Evolutionary conservation across 2,329 filamentous ascomycete genomes (phyloP), one percentile per base, ranked within the genome.

Genomic region (Chaetomiaceae sp.): DNA sequence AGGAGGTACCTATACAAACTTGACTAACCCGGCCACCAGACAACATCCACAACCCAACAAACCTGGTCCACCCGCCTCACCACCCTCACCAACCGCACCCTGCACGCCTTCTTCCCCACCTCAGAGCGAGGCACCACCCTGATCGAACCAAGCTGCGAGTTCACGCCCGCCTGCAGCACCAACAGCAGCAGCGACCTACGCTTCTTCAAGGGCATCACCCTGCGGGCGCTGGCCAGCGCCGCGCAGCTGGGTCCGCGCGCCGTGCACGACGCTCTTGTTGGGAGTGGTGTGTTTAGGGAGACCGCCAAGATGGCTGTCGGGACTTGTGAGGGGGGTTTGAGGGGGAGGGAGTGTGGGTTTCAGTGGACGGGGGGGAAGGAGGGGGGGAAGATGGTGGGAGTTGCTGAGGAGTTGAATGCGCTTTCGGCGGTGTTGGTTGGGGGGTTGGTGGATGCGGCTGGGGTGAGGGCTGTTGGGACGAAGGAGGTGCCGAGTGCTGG

Each of bases 121-220:
- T 74, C 75, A n/a, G n/a, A n/a, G 25, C 25, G 25, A 27, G 25
- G 25, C 3, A 10, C 6, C 40, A 73, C 84, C 56, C 81, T 86
- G 58, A 80, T 72, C 51, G 87, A 92, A 65, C 68, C 78, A 2
- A 71, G 81, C 13, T 92, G 87, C 69, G 85, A 89, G 58, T 58
- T 63, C 9, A n/a, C n/a, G n/a, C 9, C 9, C n/a, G 40, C 49
- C 53, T 38, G 50, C 52, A 68, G 73, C 2, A 68, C 62, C 16
- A 75, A 69, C 19, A 92, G 88, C 71, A 83, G 83, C 52, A 73
- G 77, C 40, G 88, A 92, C 60, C 86, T 89, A 73, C 68, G 79
- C 53, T 80, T 81, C 1, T 89, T 85, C 77, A 88, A 88, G 67
- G 84, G 84, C 38, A 82, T 84, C 51, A 70, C 87, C 14, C 75